Evolutionary conservation across 192 early-diverging fungal genomes (phyloP).

Genomic region (Gryganskiella cystojenkinii): DNA sequence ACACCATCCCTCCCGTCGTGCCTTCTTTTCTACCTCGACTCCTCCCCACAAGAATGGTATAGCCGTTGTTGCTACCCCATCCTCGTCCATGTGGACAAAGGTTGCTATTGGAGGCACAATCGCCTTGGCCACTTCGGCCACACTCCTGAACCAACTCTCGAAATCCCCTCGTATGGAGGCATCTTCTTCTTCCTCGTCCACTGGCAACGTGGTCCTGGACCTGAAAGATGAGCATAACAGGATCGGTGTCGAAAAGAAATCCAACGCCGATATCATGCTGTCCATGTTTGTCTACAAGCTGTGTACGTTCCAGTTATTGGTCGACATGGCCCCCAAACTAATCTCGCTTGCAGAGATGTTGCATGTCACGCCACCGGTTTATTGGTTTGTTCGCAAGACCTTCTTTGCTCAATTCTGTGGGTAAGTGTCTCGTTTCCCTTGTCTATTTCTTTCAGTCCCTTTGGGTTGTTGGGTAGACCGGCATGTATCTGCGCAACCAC

Average conservation of each 20-base stretch:
- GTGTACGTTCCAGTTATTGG: conserved; percentile 73
- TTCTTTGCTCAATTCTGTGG: conserved; percentile 94
- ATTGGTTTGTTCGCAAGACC: conserved; percentile 82
- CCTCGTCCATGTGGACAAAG: conserved; percentile 41
- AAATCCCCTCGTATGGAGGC: conserved; percentile 37
- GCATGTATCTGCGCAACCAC: too few species aligned
- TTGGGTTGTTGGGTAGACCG: too few species aligned
- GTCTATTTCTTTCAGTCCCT: too few species aligned
- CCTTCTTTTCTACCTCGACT: background rate
- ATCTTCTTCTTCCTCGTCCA: background rate
- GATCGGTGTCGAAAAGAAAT: conserved; percentile 58
- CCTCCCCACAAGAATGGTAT: background rate
- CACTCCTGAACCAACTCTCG: conserved; percentile 31
- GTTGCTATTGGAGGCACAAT: conserved; percentile 45
- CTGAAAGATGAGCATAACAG: conserved; percentile 54
- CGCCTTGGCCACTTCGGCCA: conserved; percentile 42
- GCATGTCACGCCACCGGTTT: conserved; percentile 59
- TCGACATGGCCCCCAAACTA: conserved; percentile 65
- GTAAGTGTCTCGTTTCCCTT: conserved; percentile 43
- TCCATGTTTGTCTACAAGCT: conserved; percentile 77
- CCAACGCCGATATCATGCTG: conserved; percentile 67
- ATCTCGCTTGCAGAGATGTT: conserved; percentile 66
- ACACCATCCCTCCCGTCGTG: background rate
- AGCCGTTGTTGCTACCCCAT: conserved; percentile 2
- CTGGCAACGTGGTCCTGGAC: conserved; percentile 21